Evolutionary conservation across 306 rosid species (phyloP), one percentile per base, ranked within the genome.

Genomic region (Glycine tomentella): DNA sequence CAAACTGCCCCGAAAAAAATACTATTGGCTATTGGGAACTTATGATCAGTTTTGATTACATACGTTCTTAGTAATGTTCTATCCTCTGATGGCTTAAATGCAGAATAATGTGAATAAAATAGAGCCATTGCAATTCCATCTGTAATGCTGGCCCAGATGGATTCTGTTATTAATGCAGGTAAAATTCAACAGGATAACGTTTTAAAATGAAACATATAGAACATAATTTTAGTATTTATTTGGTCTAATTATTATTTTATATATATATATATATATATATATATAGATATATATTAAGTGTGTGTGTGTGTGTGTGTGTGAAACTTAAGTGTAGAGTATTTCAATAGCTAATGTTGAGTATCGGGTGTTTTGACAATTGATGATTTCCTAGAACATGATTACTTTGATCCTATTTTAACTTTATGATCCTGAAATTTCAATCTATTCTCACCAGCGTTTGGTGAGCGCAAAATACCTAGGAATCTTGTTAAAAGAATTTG

Each of bases 61-160:
- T 56, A 38, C 25, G 69, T 69, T 45, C 40, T 7, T 56, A 57
- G 25, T 56, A 57, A 44, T 42, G 58, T 45, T 44, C 70, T 25
- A 69, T 44, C 38, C 9, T 55, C 13, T 45, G 70, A 45, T 57
- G 70, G n/a, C 59, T 48, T 79, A 56, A 31, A 20, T 48, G 4
- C 61, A 51, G 38, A 25, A 6, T 42, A 11, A 6, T 40, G 33
- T 31, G 25, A 49, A 71, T 51, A 71, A 50, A 20, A 31, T 56
- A 15, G 40, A 59, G 70, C 1, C 42, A 45, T 69, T 14, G 50
- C 61, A 57, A 75, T 45, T 68, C 50, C 49, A 2, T 78, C 69
- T 78, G 20, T 77, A 15, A 15, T 31, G 17, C 75, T 56, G 46
- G 44, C 7, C 0, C 44, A 5, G 7, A 42, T 42, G 8, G 46